A percentile compares a stretch with the other conserved stretches of the same genome.
Conservation (phyloP, 169 alveolate genomes). For the Plasmodium gallinaceum region DNA sequence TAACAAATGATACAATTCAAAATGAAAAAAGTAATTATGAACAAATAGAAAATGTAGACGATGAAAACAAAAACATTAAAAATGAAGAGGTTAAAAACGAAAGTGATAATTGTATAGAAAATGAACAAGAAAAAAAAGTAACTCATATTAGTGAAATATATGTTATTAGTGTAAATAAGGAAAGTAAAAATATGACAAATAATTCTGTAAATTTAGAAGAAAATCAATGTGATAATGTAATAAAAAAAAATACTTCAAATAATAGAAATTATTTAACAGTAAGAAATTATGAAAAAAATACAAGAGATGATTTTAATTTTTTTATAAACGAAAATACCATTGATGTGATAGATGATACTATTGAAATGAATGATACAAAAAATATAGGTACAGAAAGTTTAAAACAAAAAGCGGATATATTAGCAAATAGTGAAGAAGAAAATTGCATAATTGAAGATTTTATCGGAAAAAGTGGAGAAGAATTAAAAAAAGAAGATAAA, state of each 20-base stretch:
- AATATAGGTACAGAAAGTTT: not conserved
- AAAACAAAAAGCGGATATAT: not conserved
- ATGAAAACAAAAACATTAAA: not conserved
- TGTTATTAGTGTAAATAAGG: too few relatives aligned
- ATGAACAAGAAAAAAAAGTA: not conserved
- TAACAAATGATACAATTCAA: not conserved
- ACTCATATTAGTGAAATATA: too few relatives aligned
- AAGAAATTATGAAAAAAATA: too few relatives aligned
- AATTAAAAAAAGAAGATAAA: not conserved
- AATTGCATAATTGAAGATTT: constrained; percentile 58
- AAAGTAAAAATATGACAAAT: too few relatives aligned
- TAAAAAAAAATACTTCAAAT: too few relatives aligned
- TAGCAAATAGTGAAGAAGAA: constrained; percentile 39
- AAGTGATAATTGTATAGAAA: not conserved
- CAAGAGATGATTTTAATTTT: too few relatives aligned
- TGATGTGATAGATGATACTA: not conserved
- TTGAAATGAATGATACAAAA: not conserved
- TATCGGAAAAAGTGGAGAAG: constrained; percentile 30
- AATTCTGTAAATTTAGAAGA: too few relatives aligned
- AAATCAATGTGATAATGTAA: too few relatives aligned
- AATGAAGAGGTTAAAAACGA: not conserved
- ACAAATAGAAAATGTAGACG: not conserved
- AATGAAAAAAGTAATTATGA: not conserved
- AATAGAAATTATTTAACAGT: too few relatives aligned
- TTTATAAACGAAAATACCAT: too few relatives aligned